Evolutionary conservation across 441 rosid genomes (phyloP), one percentile per base, ranked within the genome.

Genomic region (Theobroma grandiflorum): DNA sequence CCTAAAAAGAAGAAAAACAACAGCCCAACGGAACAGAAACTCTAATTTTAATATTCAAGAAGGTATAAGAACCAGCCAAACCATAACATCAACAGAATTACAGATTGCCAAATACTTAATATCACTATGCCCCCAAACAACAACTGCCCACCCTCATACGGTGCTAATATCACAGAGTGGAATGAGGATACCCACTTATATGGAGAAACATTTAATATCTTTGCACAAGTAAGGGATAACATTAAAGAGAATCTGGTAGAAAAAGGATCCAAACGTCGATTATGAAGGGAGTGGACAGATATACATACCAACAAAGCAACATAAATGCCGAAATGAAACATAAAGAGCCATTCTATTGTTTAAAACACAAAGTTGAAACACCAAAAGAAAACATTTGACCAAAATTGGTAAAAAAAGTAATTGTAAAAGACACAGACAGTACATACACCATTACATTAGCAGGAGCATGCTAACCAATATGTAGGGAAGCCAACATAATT

Each of bases 381-480:
- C 63, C 63, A 22, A 70, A 53, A 70, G 12, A 16, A 70, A 47
- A 33, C 75, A 71, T 31, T 20, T 71, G 22, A 33, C 75, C 59
- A 71, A 57, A 33, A 52, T 8, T 35, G 43, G 26, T 0, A 33
- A 62, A 42, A 18, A 18, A 72, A 52, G 6, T 50, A 35, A 57
- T 4, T 55, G n/a, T 22, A 22, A 26, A 37, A 43, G 31, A 68
- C 20, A 43, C 64, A 57, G 57, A 49, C 10, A 69, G 38, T 16
- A 74, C 12, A 78, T 20, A 50, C 64, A 52, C 40, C 78, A 78
- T 80, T 70, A 73, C 77, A 69, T 53, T 57, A 42, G 75, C 42
- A 80, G 45, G 4, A 9, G 26, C 6, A 16, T 1, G 37, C 49
- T 49, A 70, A 80, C 40, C 64, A 63, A 43, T 52, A 37, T 69